Conservation (phyloP, 257 asterid genomes). For the Leonotis leonurus region DNA sequence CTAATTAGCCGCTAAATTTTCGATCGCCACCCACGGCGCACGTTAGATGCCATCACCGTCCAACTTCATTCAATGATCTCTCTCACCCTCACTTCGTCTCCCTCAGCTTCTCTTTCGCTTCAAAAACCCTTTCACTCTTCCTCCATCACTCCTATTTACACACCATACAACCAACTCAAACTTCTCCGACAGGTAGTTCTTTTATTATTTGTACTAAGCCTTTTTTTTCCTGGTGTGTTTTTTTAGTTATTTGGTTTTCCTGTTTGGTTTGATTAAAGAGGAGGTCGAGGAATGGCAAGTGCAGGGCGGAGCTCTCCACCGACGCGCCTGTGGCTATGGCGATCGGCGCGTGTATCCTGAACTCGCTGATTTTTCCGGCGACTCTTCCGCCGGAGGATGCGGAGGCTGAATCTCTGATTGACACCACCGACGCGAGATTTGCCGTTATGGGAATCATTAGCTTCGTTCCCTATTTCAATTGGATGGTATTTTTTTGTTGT, state of each 20-base stretch:
- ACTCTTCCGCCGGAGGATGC: conserved; percentile 48
- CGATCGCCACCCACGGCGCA: conserved; percentile 27
- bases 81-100: conserved; percentile 32
- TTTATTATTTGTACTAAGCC: too few relatives aligned
- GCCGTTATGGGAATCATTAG: conserved; percentile 95
- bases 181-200: conserved; percentile 29
- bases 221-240: too few relatives aligned
- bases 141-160: conserved; percentile 26
- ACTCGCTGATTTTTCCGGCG: conserved; percentile 62
- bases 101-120: conserved; percentile 26
- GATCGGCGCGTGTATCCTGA: conserved; percentile 79
- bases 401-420: conserved; percentile 65
- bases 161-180: conserved; percentile 24
- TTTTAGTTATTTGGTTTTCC: background rate
- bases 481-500: conserved; percentile 56
- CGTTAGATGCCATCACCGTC: conserved; percentile 31
- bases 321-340: conserved; percentile 81
- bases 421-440: conserved; percentile 72
- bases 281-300: conserved; percentile 45
- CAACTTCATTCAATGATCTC: conserved; percentile 36
- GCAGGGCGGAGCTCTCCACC: conserved; percentile 70
- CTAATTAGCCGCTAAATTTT: background rate
- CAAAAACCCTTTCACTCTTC: conserved; percentile 27
- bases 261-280: conserved; percentile 27
- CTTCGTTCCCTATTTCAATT: conserved; percentile 91